Conservation (phyloP, 1,284 basidiomycete species). For the Ceraceosorus bombacis region DNA sequence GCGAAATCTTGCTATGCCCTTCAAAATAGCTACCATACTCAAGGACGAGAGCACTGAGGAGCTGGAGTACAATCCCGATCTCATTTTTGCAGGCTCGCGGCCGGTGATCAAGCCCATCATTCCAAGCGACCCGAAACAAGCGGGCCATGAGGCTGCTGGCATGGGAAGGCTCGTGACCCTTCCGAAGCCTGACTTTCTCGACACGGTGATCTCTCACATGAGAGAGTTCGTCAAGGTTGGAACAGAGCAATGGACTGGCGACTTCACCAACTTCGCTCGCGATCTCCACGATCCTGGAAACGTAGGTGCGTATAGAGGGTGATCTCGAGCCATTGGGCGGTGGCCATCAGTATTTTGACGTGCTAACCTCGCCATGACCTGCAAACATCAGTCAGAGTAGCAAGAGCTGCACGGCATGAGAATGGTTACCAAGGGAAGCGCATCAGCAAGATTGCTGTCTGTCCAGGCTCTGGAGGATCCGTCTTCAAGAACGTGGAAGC, state of each 20-base stretch:
- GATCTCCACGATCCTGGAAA: neutral
- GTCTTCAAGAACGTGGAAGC: slow-evolving; percentile 30
- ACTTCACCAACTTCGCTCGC: neutral
- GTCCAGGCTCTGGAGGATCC: slow-evolving; percentile 40
- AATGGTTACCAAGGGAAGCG: neutral
- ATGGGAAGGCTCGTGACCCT: slow-evolving; percentile 24
- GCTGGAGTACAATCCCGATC: no score
- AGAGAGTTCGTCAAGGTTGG: slow-evolving; percentile 25
- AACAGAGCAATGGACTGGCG: slow-evolving; percentile 15
- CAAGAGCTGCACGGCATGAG: neutral
- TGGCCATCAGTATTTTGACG: neutral
- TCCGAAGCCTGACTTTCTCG: neutral
- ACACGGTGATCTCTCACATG: slow-evolving; percentile 18
- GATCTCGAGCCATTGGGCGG: neutral
- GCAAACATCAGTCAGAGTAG: neutral
- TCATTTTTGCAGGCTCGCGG: neutral
- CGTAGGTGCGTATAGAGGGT: neutral
- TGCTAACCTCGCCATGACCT: neutral
- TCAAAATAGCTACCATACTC: neutral
- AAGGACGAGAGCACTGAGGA: neutral
- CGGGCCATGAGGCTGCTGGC: slow-evolving; percentile 19
- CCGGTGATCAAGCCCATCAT: neutral
- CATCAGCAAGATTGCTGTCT: slow-evolving; percentile 35
- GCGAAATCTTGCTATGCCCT: neutral
- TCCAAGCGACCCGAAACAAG: slow-evolving; percentile 2